Evolutionary conservation across 2,329 filamentous ascomycete species (phyloP).

Genomic region (Leptographium procerum): DNA sequence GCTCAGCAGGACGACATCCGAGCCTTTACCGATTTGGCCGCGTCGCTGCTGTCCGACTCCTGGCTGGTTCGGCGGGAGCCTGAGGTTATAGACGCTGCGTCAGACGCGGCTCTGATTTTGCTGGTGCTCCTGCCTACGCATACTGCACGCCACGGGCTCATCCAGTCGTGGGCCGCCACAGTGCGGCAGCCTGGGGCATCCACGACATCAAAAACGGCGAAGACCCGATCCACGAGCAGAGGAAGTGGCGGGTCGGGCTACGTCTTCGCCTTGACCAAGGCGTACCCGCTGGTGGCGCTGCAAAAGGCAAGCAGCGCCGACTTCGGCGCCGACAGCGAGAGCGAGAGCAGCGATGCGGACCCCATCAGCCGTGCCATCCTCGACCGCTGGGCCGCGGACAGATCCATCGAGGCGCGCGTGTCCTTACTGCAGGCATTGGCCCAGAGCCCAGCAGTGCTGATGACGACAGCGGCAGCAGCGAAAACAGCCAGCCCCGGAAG

Average conservation of each 20-base stretch:
- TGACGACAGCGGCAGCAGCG: neutral
- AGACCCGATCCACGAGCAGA: neutral
- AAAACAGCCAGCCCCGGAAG: slow-evolving; percentile 18
- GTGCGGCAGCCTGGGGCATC: slow-evolving; percentile 22
- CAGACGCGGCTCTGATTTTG: slow-evolving; percentile 38
- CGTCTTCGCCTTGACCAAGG: slow-evolving; percentile 40
- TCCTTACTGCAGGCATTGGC: slow-evolving; percentile 45
- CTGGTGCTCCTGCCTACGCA: slow-evolving; percentile 27
- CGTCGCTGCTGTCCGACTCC: neutral
- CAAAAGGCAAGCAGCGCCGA: too few relatives aligned
- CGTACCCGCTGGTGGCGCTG: slow-evolving; percentile 29
- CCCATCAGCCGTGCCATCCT: slow-evolving; percentile 34
- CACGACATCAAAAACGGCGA: neutral
- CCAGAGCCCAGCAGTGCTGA: slow-evolving; percentile 30
- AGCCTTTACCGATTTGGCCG: neutral
- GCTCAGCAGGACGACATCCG: neutral
- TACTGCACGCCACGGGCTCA: slow-evolving; percentile 5
- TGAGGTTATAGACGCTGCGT: slow-evolving; percentile 36
- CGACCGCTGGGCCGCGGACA: slow-evolving; percentile 40
- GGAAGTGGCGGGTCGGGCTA: slow-evolving; percentile 33
- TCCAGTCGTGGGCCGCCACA: slow-evolving; percentile 35
- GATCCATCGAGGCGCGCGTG: slow-evolving; percentile 39
- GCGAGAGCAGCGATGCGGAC: slow-evolving; percentile 13
- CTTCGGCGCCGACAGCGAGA: slow-evolving; percentile 8
- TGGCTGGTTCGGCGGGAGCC: slow-evolving; percentile 41